A percentile compares a stretch with the other conserved stretches of the same genome.
Evolutionary conservation across 331 rosid genomes (phyloP).

Genomic region (Stylosanthes scabra): DNA sequence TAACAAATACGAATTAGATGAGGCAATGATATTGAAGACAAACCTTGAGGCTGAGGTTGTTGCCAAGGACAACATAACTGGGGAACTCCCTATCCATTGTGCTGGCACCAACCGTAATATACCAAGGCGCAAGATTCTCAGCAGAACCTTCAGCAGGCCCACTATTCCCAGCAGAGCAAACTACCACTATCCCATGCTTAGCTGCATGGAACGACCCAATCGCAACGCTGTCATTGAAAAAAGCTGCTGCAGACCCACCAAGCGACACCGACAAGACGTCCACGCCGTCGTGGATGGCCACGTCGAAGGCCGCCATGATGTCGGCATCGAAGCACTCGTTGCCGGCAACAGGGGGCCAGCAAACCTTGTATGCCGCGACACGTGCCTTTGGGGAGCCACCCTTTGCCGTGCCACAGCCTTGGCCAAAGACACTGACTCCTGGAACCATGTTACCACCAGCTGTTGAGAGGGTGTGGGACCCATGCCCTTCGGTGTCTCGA

Average conservation of each 20-base stretch:
- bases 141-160: conserved; percentile 72
- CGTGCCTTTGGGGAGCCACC: conserved; percentile 90
- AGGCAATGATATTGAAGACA: neutral
- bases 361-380: conserved; percentile 89
- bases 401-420: conserved; percentile 82
- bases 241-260: conserved; percentile 57
- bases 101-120: conserved; percentile 87
- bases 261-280: conserved; percentile 79
- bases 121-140: conserved; percentile 71
- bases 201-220: conserved; percentile 91
- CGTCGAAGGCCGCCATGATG: conserved; percentile 76
- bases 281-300: conserved; percentile 85
- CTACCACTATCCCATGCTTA: conserved; percentile 72
- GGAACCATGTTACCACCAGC: conserved; percentile 81
- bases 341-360: conserved; percentile 74
- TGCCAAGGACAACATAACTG: conserved; percentile 60
- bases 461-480: conserved; percentile 92
- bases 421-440: conserved; percentile 72
- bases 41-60: conserved; percentile 59
- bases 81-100: conserved; percentile 88
- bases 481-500: conserved; percentile 85
- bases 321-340: conserved; percentile 85
- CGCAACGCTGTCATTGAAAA: conserved; percentile 71
- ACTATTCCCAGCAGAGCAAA: conserved; percentile 89
- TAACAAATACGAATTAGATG: neutral